phyloP scores from a whole-genome alignment of 225 moss, liverwort and hornwort species.

The Sphagnum contortum region DNA sequence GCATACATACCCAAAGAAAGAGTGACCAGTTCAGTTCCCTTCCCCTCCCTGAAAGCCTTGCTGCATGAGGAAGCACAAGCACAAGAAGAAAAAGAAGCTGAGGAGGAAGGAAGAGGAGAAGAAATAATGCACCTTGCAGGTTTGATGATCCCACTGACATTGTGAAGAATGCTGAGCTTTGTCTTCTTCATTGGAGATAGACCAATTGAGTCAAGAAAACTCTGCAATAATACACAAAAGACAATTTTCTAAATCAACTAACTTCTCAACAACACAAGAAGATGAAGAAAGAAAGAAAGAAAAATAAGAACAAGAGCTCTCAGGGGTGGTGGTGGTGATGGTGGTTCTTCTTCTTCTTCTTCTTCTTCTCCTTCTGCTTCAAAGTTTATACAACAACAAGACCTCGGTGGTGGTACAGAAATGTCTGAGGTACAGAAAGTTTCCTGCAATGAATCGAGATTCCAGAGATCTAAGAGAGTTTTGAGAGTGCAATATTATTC shows the following conservation, averaged over 20 bases:
- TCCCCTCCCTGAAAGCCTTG: not conserved
- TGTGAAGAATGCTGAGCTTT: slow-evolving; percentile 50
- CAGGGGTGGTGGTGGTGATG: too few relatives aligned
- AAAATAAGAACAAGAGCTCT: not conserved
- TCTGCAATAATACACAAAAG: slow-evolving; percentile 13
- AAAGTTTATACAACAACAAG: too few relatives aligned
- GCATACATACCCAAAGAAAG: too few relatives aligned
- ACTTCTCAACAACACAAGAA: not conserved
- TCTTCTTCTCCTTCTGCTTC: too few relatives aligned
- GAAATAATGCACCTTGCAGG: slow-evolving; percentile 49
- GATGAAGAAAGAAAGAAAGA: not conserved
- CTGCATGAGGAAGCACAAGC: too few relatives aligned
- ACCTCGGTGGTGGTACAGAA: not conserved
- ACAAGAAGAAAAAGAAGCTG: too few relatives aligned
- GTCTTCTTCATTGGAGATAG: slow-evolving; percentile 51
- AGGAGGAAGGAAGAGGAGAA: too few relatives aligned
- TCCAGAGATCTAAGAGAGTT: too few relatives aligned
- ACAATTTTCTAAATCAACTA: not conserved
- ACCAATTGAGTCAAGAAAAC: slow-evolving; percentile 26
- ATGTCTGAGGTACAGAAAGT: not conserved
- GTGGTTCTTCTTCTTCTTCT: too few relatives aligned
- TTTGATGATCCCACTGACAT: slow-evolving; percentile 66
- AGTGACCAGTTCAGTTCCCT: not conserved
- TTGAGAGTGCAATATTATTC: too few relatives aligned
- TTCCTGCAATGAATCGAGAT: too few relatives aligned